phyloP scores from a whole-genome alignment of 164 flowering plant species.

The Magnolia officinalis region DNA sequence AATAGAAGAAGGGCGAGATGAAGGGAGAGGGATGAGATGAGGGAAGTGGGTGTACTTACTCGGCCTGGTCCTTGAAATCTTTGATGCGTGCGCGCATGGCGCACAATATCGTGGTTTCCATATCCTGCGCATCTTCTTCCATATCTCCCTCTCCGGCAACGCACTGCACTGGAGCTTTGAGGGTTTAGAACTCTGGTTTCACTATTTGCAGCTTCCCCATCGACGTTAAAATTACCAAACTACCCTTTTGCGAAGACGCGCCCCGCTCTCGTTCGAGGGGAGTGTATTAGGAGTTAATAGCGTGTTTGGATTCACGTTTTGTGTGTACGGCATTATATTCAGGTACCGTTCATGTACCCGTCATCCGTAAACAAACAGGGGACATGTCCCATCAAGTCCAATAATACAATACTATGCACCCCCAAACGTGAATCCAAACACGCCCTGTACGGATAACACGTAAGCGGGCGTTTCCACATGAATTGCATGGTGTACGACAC shows the following conservation, averaged over 20 bases:
- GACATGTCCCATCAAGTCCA: no score
- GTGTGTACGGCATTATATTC: no score
- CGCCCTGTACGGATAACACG: no score
- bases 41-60: slow-evolving; percentile 29
- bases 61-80: slow-evolving; percentile 59
- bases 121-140: slow-evolving; percentile 17
- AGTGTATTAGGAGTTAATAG: neutral
- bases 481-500: no score
- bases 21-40: neutral
- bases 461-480: no score
- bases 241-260: neutral
- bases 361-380: no score
- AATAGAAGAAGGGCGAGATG: neutral
- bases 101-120: slow-evolving; percentile 38
- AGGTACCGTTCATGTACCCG: no score
- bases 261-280: neutral
- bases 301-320: no score
- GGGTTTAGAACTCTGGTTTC: neutral
- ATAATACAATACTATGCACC: no score
- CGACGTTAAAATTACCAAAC: neutral
- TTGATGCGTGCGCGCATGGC: slow-evolving; percentile 49
- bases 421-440: no score
- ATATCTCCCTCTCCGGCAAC: neutral
- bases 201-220: neutral
- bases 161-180: neutral